A percentile compares a stretch with the other conserved stretches of the same genome.
Evolutionary conservation across 73 alveolate species (phyloP).

Genomic region (Uronychia setigera): DNA sequence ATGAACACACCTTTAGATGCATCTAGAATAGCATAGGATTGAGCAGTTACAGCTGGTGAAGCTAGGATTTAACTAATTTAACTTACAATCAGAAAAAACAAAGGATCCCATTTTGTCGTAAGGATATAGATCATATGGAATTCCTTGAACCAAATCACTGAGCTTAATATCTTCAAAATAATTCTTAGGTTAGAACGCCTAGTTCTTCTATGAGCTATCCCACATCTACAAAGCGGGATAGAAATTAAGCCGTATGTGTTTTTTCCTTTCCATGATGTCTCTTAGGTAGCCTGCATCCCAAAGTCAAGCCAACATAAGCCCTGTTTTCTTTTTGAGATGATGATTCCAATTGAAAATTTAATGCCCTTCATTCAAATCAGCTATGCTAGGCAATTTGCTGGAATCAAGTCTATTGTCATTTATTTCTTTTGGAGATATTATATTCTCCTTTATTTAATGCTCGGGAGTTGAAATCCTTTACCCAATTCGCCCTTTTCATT

Average conservation of each 20-base stretch:
- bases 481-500: no score
- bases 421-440: no score
- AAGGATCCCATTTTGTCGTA: neutral
- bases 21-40: constrained; percentile 54
- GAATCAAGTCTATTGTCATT: no score
- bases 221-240: neutral
- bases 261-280: neutral
- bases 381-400: no score
- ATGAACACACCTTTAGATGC: constrained; percentile 19
- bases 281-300: neutral
- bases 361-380: no score
- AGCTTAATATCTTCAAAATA: neutral
- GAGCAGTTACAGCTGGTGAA: constrained; percentile 46
- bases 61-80: neutral
- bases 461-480: no score
- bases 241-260: neutral
- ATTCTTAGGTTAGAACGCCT: neutral
- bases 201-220: neutral
- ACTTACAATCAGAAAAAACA: neutral
- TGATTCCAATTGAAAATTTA: neutral
- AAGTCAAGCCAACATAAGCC: neutral
- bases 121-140: neutral
- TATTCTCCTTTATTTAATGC: no score
- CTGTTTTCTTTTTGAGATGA: neutral
- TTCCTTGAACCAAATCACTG: neutral